A percentile compares a stretch with the other conserved stretches of the same genome.
Evolutionary conservation across 2,329 filamentous ascomycete species (phyloP).

Genomic region (Trichoderma sp.): DNA sequence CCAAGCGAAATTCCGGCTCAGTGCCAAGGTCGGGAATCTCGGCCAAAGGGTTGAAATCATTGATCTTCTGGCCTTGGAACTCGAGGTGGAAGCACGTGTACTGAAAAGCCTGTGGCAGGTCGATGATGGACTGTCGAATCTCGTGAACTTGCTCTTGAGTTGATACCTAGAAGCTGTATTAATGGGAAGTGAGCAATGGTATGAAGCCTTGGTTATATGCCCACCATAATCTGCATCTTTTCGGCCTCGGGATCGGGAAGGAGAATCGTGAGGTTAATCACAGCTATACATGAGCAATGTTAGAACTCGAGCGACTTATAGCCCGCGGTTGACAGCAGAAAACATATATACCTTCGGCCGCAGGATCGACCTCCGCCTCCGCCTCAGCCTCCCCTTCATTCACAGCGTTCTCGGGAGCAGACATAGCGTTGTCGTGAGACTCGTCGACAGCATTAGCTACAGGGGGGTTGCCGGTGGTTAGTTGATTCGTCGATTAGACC

Average conservation of each 20-base stretch:
- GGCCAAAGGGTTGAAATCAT: constrained; percentile 89
- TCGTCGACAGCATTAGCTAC: constrained; percentile 28
- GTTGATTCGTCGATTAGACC: constrained; percentile 1
- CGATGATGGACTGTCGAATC: constrained; percentile 93
- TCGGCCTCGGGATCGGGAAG: constrained; percentile 72
- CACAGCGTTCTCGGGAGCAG: constrained; percentile 22
- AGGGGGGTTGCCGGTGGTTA: constrained; percentile 10
- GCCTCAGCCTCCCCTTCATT: constrained; percentile 28
- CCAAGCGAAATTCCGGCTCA: constrained; percentile 74
- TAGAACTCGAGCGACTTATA: not conserved
- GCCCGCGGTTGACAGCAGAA: not conserved
- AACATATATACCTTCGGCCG: constrained; percentile 33
- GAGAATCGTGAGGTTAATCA: constrained; percentile 68
- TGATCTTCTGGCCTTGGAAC: constrained; percentile 82
- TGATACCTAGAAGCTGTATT: constrained; percentile 60
- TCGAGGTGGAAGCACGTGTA: constrained; percentile 99
- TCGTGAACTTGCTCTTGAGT: constrained; percentile 96
- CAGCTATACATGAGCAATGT: constrained; percentile 35
- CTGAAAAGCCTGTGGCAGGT: constrained; percentile 87
- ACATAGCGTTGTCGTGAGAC: constrained; percentile 26
- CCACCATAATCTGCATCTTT: constrained; percentile 82
- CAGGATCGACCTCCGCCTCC: constrained; percentile 33
- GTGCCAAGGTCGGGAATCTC: constrained; percentile 78
- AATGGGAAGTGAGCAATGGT: not conserved
- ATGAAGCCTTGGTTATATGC: constrained; percentile 25